Evolutionary conservation across 2,329 filamentous ascomycete genomes (phyloP).

Genomic region (Cytospora leucostoma): DNA sequence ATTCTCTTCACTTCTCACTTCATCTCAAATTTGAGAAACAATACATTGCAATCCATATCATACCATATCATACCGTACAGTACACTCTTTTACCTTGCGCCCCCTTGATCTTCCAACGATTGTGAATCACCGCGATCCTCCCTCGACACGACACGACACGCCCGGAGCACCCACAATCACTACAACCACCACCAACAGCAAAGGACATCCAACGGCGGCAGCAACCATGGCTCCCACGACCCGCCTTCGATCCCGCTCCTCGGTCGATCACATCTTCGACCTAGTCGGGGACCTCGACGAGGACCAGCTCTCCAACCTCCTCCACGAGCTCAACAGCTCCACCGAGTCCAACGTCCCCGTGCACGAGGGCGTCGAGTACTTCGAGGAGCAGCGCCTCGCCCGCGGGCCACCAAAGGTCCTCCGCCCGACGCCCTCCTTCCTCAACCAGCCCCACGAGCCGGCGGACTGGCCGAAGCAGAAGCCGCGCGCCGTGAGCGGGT

Average conservation of each 20-base stretch:
- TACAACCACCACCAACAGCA: not conserved
- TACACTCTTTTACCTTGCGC: conserved; percentile 2
- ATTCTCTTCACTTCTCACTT: conserved; percentile 9
- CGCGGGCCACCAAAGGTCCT: conserved; percentile 5
- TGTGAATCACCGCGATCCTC: not conserved
- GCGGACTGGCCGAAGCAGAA: conserved; percentile 28
- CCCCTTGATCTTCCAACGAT: not conserved
- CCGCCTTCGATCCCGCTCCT: conserved; percentile 34
- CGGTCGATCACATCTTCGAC: conserved; percentile 35
- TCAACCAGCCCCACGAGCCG: conserved; percentile 26
- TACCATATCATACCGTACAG: not conserved
- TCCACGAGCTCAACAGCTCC: conserved; percentile 35
- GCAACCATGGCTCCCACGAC: conserved; percentile 27
- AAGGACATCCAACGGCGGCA: not conserved
- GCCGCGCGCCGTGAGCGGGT: conserved; percentile 24
- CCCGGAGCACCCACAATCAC: not conserved
- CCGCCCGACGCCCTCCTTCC: conserved; percentile 26
- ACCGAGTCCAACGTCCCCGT: conserved; percentile 34
- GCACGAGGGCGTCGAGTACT: conserved; percentile 34
- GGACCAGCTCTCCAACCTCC: conserved; percentile 33
- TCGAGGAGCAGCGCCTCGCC: conserved; percentile 28
- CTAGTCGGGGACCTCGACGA: conserved; percentile 36
- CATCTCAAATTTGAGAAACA: not conserved
- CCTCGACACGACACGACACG: not conserved
- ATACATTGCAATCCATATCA: not conserved